A percentile compares a stretch with the other conserved stretches of the same genome.
Conservation (phyloP, 2,329 filamentous ascomycete genomes). For the Knufia petricola region DNA sequence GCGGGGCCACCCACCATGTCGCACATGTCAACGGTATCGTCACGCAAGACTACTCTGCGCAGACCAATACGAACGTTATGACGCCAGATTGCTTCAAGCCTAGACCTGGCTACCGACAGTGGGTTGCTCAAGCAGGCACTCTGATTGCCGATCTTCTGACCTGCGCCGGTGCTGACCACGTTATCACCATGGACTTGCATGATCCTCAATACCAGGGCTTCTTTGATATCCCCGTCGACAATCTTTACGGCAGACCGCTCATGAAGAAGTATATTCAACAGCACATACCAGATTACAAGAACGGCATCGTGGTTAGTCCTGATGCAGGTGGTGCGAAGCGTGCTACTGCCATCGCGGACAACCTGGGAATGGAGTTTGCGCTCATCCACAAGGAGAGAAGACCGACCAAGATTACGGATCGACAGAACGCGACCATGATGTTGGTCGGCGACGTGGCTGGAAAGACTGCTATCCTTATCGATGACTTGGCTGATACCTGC, state of each 20-base stretch:
- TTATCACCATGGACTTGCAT: conserved; percentile 95
- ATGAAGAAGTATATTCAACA: conserved; percentile 61
- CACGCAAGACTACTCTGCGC: conserved; percentile 45
- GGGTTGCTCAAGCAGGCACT: conserved; percentile 95
- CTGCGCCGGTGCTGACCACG: conserved; percentile 89
- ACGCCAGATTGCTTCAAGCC: conserved; percentile 57
- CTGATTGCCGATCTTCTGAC: conserved; percentile 89
- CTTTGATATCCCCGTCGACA: conserved; percentile 97
- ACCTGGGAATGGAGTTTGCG: conserved; percentile 87
- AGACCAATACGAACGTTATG: conserved; percentile 9
- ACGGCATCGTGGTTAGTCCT: conserved; percentile 87
- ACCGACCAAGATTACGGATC: conserved; percentile 76
- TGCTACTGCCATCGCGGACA: conserved; percentile 88
- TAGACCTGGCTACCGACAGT: conserved; percentile 92
- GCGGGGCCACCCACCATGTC: conserved; percentile 28
- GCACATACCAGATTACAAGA: conserved; percentile 72
- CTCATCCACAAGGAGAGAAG: conserved; percentile 97
- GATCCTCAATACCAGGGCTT: conserved; percentile 97
- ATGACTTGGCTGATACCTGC: conserved; percentile 89
- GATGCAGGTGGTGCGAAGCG: conserved; percentile 95
- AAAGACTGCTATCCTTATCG: conserved; percentile 78
- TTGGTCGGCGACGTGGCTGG: conserved; percentile 77
- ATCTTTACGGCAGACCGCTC: conserved; percentile 62
- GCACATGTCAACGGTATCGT: conserved; percentile 46
- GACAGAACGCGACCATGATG: conserved; percentile 80